phyloP scores from a whole-genome alignment of 306 rosid genomes.

The Acacia acuminata region DNA sequence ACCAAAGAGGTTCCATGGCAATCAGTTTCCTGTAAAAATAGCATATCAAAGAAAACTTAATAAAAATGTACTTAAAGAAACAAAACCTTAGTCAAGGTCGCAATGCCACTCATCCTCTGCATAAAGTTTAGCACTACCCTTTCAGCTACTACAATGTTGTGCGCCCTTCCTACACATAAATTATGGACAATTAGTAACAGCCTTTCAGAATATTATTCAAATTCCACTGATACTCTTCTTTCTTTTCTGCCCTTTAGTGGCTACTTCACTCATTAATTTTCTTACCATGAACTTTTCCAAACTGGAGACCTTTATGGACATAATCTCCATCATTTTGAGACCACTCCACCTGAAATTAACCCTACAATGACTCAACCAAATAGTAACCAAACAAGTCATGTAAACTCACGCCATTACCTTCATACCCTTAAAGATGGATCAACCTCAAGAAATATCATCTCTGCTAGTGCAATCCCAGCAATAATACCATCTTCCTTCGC shows the following conservation, averaged over 20 bases:
- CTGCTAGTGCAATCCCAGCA: conserved; percentile 85
- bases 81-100: conserved; percentile 83
- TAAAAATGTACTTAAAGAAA: conserved; percentile 2
- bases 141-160: conserved; percentile 81
- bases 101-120: conserved; percentile 99
- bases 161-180: conserved; percentile 69
- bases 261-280: neutral
- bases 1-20: neutral
- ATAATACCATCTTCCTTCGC: conserved; percentile 87
- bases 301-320: conserved; percentile 70
- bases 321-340: conserved; percentile 76
- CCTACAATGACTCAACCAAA: conserved; percentile 27
- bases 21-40: neutral
- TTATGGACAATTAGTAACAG: conserved; percentile 21
- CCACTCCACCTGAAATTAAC: conserved; percentile 80
- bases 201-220: conserved; percentile 30
- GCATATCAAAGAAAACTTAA: conserved; percentile 2
- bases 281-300: conserved; percentile 89
- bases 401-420: conserved; percentile 30
- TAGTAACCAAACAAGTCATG: conserved; percentile 23
- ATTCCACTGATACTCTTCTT: conserved; percentile 1
- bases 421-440: conserved; percentile 82
- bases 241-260: neutral
- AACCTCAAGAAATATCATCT: conserved; percentile 79
- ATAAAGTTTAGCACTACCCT: conserved; percentile 89